Conservation (phyloP, 2,329 filamentous ascomycete genomes). For the Aspergillus ustus region DNA sequence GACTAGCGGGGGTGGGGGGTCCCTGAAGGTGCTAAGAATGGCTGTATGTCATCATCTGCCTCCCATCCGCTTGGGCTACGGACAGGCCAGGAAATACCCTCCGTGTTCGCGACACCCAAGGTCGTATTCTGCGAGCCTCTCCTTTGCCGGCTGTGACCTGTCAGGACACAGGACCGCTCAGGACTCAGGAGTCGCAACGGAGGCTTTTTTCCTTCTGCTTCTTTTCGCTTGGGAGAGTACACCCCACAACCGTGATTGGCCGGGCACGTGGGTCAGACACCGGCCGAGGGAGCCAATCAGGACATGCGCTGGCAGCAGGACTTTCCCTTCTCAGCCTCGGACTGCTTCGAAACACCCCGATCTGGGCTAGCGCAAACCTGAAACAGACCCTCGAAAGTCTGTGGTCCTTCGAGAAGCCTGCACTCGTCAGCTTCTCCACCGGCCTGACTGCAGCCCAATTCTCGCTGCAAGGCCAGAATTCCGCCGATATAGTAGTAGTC, state of each 20-base stretch:
- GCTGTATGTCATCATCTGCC: background rate
- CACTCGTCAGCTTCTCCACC: constrained; percentile 27
- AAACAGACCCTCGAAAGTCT: constrained; percentile 25
- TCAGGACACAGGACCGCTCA: background rate
- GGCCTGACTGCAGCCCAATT: background rate
- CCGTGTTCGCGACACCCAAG: background rate
- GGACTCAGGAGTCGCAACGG: background rate
- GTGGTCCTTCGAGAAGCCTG: constrained; percentile 28
- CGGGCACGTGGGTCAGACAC: background rate
- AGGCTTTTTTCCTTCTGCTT: background rate
- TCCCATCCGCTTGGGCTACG: background rate
- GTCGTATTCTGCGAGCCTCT: background rate
- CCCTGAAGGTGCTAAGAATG: background rate
- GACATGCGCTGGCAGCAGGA: background rate
- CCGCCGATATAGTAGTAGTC: background rate
- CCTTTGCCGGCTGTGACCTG: background rate
- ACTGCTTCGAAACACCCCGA: constrained; percentile 6
- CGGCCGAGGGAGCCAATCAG: constrained; percentile 12
- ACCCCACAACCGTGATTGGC: background rate
- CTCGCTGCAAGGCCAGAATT: background rate
- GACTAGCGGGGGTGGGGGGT: constrained; percentile 17
- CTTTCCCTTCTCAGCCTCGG: background rate
- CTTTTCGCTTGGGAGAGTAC: constrained; percentile 4
- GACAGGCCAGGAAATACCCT: background rate
- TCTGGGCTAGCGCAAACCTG: constrained; percentile 15